phyloP scores from a whole-genome alignment of 1,139 yeast genomes.

The Hyphopichia pseudoburtonii region DNA sequence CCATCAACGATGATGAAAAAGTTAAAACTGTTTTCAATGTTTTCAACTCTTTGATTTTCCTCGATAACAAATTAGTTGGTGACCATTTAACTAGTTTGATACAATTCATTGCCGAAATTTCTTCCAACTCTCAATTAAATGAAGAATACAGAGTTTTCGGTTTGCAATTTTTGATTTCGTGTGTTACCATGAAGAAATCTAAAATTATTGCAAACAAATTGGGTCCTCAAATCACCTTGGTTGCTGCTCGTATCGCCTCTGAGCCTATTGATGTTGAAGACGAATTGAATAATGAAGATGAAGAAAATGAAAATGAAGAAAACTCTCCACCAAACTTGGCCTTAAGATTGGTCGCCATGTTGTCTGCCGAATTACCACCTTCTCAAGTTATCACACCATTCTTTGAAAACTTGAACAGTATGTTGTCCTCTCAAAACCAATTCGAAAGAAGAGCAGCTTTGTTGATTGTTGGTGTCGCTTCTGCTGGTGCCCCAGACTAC shows the following conservation, averaged over 20 bases:
- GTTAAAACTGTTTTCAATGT: constrained; percentile 82
- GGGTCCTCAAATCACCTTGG: constrained; percentile 75
- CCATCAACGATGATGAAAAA: constrained; percentile 67
- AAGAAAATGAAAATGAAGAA: constrained; percentile 91
- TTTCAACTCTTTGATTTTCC: constrained; percentile 73
- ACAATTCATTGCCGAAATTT: constrained; percentile 73
- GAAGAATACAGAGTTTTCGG: constrained; percentile 84
- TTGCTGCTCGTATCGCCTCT: constrained; percentile 76
- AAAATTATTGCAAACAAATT: constrained; percentile 63
- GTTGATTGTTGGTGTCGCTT: constrained; percentile 77
- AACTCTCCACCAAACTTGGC: constrained; percentile 78
- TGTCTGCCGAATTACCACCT: constrained; percentile 86
- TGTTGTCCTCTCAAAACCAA: constrained; percentile 62
- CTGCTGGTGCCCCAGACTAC: constrained; percentile 93
- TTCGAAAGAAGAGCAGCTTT: constrained; percentile 89
- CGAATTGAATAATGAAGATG: constrained; percentile 76
- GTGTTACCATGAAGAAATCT: constrained; percentile 70
- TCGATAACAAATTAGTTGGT: constrained; percentile 79
- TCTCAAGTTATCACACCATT: constrained; percentile 85
- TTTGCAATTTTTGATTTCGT: constrained; percentile 79
- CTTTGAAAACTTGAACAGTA: constrained; percentile 62
- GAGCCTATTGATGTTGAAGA: constrained; percentile 76
- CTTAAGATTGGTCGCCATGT: constrained; percentile 73
- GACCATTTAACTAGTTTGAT: constrained; percentile 70
- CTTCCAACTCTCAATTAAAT: constrained; percentile 65